Evolutionary conservation across 75 land plant species (phyloP).

Genomic region (Ceratopteris richardii): DNA sequence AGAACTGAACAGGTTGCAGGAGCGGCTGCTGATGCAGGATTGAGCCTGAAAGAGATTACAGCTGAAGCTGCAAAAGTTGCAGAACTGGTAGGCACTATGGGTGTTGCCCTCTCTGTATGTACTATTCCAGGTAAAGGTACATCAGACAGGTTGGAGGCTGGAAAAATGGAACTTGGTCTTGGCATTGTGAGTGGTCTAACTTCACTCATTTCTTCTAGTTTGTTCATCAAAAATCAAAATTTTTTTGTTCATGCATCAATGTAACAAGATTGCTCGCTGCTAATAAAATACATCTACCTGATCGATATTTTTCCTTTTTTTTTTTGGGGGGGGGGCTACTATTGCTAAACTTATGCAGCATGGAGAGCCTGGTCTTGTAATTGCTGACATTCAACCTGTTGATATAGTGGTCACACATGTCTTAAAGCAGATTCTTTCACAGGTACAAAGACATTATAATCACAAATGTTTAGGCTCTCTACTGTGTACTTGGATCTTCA

Average conservation of each 20-base stretch:
- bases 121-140: slow-evolving; percentile 85
- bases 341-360: slow-evolving; percentile 77
- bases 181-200: slow-evolving; percentile 67
- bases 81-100: slow-evolving; percentile 92
- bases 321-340: too few species aligned
- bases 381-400: slow-evolving; percentile 73
- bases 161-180: slow-evolving; percentile 94
- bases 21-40: slow-evolving; percentile 86
- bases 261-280: too few species aligned
- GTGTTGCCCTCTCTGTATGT: slow-evolving; percentile 87
- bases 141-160: slow-evolving; percentile 79
- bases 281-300: too few species aligned
- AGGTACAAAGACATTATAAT: slow-evolving; percentile 28
- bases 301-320: too few species aligned
- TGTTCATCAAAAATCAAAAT: too few species aligned
- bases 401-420: slow-evolving; percentile 83
- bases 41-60: slow-evolving; percentile 68
- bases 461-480: too few species aligned
- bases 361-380: slow-evolving; percentile 97
- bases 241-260: too few species aligned
- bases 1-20: slow-evolving; percentile 66
- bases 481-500: not conserved
- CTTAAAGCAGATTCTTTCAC: slow-evolving; percentile 73
- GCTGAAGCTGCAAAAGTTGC: slow-evolving; percentile 82
- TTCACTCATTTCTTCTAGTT: too few species aligned